Base-by-base conservation (phyloP, 169 alveolate genomes). In the Cryptosporidium felis region DNA sequence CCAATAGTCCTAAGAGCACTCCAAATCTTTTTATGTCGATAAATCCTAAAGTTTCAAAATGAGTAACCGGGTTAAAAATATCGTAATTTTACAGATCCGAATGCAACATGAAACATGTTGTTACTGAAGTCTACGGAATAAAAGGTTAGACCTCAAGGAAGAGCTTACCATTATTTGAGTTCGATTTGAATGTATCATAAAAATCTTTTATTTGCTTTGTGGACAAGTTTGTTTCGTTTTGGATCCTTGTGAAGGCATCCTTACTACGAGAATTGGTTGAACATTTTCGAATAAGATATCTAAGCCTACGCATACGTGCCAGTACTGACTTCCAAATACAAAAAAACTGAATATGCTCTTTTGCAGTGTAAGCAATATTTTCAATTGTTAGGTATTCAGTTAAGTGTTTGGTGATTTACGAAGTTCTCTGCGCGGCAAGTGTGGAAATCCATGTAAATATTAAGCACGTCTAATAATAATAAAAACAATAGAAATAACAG, bases 1-100 rank as follows among this genome's bases (percentile, higher is more conserved):
- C 90, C 82, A 6, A 60, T 42, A 56, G 65, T 79, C 47, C 92
- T 80, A 80, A 81, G 38, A 60, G 80, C 53, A 46, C 74, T 81
- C 80, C 65, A 74, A 89, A 89, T 65, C 30, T 81, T 14, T n/a
- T 56, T 21, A 79, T 80, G 59, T 46, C 41, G 60, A 74, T 74
- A 36, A 74, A 42, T 1, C 85, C 85, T 74, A 56, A 16, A 26
- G 30, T 10, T 32, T n/a, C n/a, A 16, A 32, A n/a, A n/a, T n/a
- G n/a, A n/a, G n/a, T n/a, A n/a, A n/a, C n/a, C n/a, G n/a, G n/a
- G n/a, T n/a, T n/a, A n/a, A n/a, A n/a, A n/a, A n/a, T n/a, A n/a
- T n/a, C n/a, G n/a, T n/a, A n/a, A n/a, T n/a, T n/a, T n/a, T n/a
- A n/a, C n/a, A n/a, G n/a, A n/a, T n/a, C n/a, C n/a, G n/a, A n/a